Evolutionary conservation across 768 basidiomycete genomes (phyloP).

Genomic region (Psilocybe subaeruginosa): DNA sequence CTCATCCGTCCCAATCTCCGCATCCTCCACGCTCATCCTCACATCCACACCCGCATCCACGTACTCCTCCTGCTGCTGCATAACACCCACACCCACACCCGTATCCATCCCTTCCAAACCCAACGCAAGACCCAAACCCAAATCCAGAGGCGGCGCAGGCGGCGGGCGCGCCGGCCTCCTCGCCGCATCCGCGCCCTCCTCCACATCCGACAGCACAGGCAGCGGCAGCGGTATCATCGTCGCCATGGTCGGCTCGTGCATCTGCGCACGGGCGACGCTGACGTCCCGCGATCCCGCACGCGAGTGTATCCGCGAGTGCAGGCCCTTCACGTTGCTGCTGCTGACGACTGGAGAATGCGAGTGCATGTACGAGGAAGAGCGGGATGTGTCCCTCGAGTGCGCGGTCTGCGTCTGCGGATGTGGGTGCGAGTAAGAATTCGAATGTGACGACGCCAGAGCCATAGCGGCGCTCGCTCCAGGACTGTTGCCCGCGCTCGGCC

Average conservation of each 20-base stretch:
- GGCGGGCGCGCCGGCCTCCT: conserved; percentile 16
- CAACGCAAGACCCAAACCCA: not conserved
- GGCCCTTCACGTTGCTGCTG: not conserved
- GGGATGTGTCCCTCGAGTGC: not conserved
- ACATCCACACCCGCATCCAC: not conserved
- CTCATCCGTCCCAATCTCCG: conserved; percentile 1
- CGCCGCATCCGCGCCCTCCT: not conserved
- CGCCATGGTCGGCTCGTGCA: not conserved
- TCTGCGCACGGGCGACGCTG: not conserved
- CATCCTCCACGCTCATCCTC: conserved; percentile 3
- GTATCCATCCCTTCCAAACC: not conserved
- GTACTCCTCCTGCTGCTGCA: not conserved
- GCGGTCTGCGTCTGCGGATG: not conserved
- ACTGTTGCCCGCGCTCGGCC: conserved; percentile 7
- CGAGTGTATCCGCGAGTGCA: not conserved
- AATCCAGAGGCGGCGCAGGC: conserved; percentile 20
- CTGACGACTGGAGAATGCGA: not conserved
- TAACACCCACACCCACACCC: not conserved
- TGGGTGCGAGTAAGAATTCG: not conserved
- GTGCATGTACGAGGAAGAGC: not conserved
- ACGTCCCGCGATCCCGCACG: not conserved
- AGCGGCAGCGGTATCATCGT: conserved; percentile 12
- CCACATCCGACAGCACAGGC: not conserved
- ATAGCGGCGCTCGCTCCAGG: not conserved
- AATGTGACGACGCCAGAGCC: not conserved